phyloP scores from a whole-genome alignment of 2,329 filamentous ascomycete species.

The Fusarium mexicanum region DNA sequence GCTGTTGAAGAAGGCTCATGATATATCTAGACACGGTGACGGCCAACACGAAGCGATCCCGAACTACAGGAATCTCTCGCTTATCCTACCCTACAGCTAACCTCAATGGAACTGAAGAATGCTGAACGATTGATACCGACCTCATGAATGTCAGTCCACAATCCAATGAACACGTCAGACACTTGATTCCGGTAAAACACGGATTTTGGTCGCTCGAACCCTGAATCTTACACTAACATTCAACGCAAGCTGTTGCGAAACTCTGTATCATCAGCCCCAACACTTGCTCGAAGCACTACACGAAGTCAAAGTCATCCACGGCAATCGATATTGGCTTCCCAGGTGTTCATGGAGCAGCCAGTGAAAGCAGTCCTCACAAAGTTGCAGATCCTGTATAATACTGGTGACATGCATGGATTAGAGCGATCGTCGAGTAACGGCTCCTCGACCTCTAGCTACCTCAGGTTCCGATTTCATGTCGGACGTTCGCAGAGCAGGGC shows the following conservation, averaged over 20 bases:
- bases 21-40: background rate
- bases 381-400: rapidly evolving
- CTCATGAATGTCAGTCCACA: no score
- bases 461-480: background rate
- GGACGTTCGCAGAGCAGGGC: background rate
- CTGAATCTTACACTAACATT: rapidly evolving
- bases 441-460: background rate
- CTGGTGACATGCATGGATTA: background rate
- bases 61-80: no score
- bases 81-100: background rate
- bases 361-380: background rate
- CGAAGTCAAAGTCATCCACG: background rate
- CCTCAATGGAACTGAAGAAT: background rate
- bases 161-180: background rate
- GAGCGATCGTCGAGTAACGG: background rate
- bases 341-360: background rate
- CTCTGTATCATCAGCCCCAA: background rate
- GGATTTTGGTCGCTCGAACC: rapidly evolving
- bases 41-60: background rate
- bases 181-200: rapidly evolving
- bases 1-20: no score
- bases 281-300: background rate
- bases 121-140: rapidly evolving
- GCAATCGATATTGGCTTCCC: background rate
- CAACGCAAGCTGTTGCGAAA: background rate